phyloP scores from a whole-genome alignment of 2,329 filamentous ascomycete species.

The Epichloe bromicola region DNA sequence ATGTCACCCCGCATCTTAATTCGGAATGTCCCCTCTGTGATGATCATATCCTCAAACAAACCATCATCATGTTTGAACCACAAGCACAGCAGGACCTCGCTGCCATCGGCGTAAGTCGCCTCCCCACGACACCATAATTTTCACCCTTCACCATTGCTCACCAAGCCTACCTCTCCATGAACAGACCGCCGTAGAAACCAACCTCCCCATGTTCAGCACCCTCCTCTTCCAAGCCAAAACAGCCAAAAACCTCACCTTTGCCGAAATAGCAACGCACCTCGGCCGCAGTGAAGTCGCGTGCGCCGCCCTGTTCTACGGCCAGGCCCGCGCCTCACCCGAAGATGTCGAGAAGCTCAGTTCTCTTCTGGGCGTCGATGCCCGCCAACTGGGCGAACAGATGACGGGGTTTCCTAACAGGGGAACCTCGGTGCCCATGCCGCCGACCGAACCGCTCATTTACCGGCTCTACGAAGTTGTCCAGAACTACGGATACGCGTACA shows the following conservation, averaged over 20 bases:
- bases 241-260: slow-evolving; percentile 61
- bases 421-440: slow-evolving; percentile 34
- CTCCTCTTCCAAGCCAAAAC: slow-evolving; percentile 65
- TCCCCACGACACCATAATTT: neutral
- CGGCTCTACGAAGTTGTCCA: slow-evolving; percentile 87
- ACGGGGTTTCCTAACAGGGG: slow-evolving; percentile 71
- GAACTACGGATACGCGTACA: slow-evolving; percentile 94
- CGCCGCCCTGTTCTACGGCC: slow-evolving; percentile 84
- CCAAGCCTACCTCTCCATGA: neutral
- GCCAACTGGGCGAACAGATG: slow-evolving; percentile 47
- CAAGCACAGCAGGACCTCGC: neutral
- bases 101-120: slow-evolving; percentile 2
- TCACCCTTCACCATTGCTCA: neutral
- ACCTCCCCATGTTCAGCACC: slow-evolving; percentile 57
- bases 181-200: slow-evolving; percentile 51
- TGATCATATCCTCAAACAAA: neutral
- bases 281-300: slow-evolving; percentile 72
- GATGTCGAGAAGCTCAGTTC: slow-evolving; percentile 53
- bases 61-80: neutral
- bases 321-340: slow-evolving; percentile 58
- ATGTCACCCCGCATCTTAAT: too few relatives aligned
- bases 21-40: neutral
- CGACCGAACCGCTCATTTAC: slow-evolving; percentile 50
- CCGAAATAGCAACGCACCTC: slow-evolving; percentile 59
- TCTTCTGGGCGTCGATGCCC: slow-evolving; percentile 47